phyloP scores from a whole-genome alignment of 139 green algal genomes.

The Picochlorum sp. region DNA sequence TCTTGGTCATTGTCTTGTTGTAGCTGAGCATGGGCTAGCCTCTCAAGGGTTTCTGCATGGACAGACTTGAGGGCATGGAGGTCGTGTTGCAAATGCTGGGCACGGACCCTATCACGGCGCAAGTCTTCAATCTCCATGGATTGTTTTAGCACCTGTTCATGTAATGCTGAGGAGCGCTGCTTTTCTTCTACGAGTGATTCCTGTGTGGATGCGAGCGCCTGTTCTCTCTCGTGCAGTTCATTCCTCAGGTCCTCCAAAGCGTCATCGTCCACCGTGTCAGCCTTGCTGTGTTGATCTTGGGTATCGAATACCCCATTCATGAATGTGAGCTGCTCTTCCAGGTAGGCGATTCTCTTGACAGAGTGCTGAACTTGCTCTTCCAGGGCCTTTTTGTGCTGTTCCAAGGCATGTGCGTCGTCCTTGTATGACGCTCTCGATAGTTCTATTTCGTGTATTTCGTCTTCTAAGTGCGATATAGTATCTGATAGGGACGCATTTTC shows the following conservation, averaged over 20 bases:
- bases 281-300: too few relatives aligned
- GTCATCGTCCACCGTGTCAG: too few relatives aligned
- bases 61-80: neutral
- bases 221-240: slow-evolving; percentile 2
- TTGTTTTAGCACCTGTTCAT: slow-evolving; percentile 25
- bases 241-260: too few relatives aligned
- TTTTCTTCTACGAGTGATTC: slow-evolving; percentile 21
- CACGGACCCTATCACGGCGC: slow-evolving; percentile 12
- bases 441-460: neutral
- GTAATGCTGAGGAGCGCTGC: slow-evolving; percentile 3
- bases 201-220: slow-evolving; percentile 3
- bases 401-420: neutral
- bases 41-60: neutral
- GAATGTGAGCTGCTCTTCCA: neutral
- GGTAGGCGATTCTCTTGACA: neutral
- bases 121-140: slow-evolving; percentile 28
- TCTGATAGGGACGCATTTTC: neutral
- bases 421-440: neutral
- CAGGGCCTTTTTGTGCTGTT: neutral
- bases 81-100: neutral
- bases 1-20: neutral
- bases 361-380: neutral
- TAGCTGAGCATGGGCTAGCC: neutral
- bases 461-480: slow-evolving; percentile 1
- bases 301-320: too few relatives aligned